Conservation (phyloP, 768 basidiomycete species). For the Mycena maculata region DNA sequence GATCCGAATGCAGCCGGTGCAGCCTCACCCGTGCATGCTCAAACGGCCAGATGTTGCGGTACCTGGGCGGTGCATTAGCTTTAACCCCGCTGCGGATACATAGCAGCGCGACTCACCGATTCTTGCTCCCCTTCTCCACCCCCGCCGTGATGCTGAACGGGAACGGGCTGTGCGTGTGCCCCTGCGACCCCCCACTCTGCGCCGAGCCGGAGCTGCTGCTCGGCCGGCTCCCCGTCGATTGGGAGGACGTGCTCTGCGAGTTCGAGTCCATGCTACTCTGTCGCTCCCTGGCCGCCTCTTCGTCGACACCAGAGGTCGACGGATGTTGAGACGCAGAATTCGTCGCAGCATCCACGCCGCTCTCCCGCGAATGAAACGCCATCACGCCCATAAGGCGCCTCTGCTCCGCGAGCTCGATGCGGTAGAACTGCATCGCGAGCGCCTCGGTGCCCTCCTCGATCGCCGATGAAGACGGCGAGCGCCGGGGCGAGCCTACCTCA, state of each 20-base stretch:
- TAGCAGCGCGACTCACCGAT: conserved; percentile 64
- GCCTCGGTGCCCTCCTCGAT: conserved; percentile 79
- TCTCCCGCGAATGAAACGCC: conserved; percentile 87
- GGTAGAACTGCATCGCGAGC: conserved; percentile 93
- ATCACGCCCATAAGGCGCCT: conserved; percentile 89
- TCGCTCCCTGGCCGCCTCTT: background rate
- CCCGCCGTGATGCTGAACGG: conserved; percentile 97
- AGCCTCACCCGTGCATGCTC: conserved; percentile 93
- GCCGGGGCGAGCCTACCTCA: too few species aligned
- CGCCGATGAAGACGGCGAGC: conserved; percentile 45
- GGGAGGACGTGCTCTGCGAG: too few species aligned
- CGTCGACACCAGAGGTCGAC: too few species aligned
- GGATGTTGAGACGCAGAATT: too few species aligned
- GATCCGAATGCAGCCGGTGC: conserved; percentile 41
- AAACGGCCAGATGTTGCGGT: conserved; percentile 97
- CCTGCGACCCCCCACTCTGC: too few species aligned
- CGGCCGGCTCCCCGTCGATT: too few species aligned
- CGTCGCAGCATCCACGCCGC: too few species aligned
- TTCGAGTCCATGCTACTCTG: too few species aligned
- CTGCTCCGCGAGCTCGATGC: conserved; percentile 92
- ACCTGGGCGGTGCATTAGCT: conserved; percentile 58
- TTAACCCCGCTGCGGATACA: too few species aligned
- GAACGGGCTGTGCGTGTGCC: conserved; percentile 52
- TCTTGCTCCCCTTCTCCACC: conserved; percentile 94
- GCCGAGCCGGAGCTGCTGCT: too few species aligned